Percentiles rank a stretch among this genome's conserved stretches.
phyloP scores from a whole-genome alignment of 345 rosid species.

The Rhizophora mangle region DNA sequence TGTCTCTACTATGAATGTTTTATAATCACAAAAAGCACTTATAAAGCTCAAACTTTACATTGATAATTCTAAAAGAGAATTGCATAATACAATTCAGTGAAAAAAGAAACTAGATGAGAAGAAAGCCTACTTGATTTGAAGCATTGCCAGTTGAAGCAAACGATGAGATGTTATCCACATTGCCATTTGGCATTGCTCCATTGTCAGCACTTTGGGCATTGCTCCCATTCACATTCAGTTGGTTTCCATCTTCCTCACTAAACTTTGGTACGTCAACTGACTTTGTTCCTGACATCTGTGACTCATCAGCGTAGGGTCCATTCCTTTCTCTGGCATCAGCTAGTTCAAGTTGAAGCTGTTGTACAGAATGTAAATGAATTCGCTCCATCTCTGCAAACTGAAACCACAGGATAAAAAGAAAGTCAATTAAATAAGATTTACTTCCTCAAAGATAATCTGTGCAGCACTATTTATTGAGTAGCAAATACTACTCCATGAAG shows the following conservation, averaged over 20 bases:
- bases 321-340: conserved; percentile 69
- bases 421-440: conserved; percentile 16
- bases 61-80: neutral
- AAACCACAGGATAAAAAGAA: conserved; percentile 9
- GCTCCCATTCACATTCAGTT: conserved; percentile 49
- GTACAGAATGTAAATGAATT: conserved; percentile 70
- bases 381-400: conserved; percentile 95
- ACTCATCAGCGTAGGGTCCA: conserved; percentile 57
- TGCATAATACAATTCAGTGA: neutral
- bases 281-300: conserved; percentile 44
- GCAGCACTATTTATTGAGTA: neutral
- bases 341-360: conserved; percentile 83
- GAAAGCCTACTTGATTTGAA: conserved; percentile 46
- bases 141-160: conserved; percentile 47
- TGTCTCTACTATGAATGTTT: neutral
- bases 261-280: conserved; percentile 49
- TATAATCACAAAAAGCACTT: neutral
- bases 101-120: neutral
- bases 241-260: conserved; percentile 52
- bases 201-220: conserved; percentile 29
- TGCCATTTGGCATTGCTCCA: conserved; percentile 47
- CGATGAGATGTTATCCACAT: conserved; percentile 41
- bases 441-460: neutral
- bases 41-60: neutral
- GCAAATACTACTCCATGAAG: neutral